phyloP scores from a whole-genome alignment of 345 rosid genomes.

The Geranium rotundifolium region DNA sequence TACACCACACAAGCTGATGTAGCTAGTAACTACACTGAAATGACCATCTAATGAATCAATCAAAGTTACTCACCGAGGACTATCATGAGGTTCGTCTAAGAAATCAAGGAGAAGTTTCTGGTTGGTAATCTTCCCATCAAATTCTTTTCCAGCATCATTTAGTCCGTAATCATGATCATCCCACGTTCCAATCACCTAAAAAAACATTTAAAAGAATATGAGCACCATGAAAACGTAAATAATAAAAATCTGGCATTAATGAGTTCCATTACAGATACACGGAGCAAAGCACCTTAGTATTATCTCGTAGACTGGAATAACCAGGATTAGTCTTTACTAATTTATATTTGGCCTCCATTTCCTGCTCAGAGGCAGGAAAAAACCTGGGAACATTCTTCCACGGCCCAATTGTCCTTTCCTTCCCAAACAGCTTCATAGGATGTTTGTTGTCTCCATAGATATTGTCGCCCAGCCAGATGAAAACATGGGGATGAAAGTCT shows the following conservation, averaged over 20 bases:
- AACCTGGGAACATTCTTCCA: conserved; percentile 77
- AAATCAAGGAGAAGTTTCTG: conserved; percentile 79
- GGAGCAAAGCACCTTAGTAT: conserved; percentile 26
- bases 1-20: no score
- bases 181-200: conserved; percentile 76
- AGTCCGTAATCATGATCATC: conserved; percentile 87
- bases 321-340: conserved; percentile 47
- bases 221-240: no score
- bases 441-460: conserved; percentile 38
- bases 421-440: conserved; percentile 45
- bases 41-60: background rate
- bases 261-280: background rate
- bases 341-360: conserved; percentile 45
- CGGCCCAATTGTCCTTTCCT: conserved; percentile 72
- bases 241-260: background rate
- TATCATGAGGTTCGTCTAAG: conserved; percentile 72
- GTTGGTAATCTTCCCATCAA: conserved; percentile 42
- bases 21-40: background rate
- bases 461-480: no score
- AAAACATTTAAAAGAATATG: background rate
- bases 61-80: conserved; percentile 41
- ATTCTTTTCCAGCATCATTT: conserved; percentile 85
- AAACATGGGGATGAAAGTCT: no score
- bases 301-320: conserved; percentile 44
- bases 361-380: conserved; percentile 44